Conservation (phyloP, 148 eudicot genomes). For the Dianthus caryophyllus region DNA sequence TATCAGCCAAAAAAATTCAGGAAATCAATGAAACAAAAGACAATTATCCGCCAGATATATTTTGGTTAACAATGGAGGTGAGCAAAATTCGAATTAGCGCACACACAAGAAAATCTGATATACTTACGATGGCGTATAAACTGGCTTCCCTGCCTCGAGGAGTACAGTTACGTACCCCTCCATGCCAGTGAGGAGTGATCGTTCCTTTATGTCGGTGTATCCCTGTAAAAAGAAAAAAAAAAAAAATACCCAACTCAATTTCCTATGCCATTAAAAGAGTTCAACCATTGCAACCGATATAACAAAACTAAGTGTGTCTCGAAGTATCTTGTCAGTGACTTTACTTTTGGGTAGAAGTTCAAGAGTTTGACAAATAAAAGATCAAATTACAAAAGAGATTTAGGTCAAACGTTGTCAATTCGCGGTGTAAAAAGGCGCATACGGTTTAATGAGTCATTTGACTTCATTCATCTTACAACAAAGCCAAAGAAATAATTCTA, state of each 20-base stretch:
- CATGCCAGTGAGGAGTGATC: conserved; percentile 78
- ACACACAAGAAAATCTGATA: background rate
- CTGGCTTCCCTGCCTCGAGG: conserved; percentile 65
- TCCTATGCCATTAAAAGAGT: background rate
- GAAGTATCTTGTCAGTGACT: background rate
- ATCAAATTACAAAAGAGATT: background rate
- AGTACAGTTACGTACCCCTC: conserved; percentile 68
- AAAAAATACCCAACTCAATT: background rate
- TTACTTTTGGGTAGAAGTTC: background rate
- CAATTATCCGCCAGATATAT: too few species aligned
- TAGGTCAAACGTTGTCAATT: background rate
- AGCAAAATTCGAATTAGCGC: background rate
- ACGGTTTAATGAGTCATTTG: background rate
- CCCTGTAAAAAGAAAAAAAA: conserved; percentile 70
- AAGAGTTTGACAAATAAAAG: background rate
- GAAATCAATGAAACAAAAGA: background rate
- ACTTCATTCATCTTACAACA: background rate
- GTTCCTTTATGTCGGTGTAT: conserved; percentile 69
- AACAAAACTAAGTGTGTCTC: too few species aligned
- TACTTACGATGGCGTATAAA: conserved; percentile 82
- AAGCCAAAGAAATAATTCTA: background rate
- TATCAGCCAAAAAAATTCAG: background rate
- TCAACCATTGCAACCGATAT: too few species aligned
- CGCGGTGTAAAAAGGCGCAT: background rate
- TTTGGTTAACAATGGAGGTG: too few species aligned